phyloP scores from a whole-genome alignment of 2,329 filamentous ascomycete species.

The Cladosporium sp. region DNA sequence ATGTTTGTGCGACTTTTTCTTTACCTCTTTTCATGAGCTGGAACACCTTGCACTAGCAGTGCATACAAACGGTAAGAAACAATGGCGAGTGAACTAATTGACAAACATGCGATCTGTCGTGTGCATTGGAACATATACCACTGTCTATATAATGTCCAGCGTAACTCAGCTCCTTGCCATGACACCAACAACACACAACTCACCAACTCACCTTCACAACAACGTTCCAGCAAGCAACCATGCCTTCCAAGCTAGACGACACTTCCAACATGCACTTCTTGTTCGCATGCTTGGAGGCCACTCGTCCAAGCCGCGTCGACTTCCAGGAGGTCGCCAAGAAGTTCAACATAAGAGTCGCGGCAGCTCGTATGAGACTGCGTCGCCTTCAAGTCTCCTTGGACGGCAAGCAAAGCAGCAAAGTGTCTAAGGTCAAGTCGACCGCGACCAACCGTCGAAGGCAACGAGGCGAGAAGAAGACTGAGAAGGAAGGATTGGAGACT shows the following conservation, averaged over 20 bases:
- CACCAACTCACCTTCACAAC: background rate
- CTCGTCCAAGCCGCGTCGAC: constrained; percentile 14
- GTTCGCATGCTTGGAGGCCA: constrained; percentile 16
- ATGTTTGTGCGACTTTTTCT: no score
- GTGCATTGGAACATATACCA: background rate
- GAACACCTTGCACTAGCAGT: no score
- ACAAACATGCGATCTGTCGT: no score
- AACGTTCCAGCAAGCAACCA: background rate
- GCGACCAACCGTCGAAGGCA: background rate
- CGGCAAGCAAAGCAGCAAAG: background rate
- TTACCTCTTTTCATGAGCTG: no score
- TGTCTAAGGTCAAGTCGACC: background rate
- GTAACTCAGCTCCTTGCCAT: background rate
- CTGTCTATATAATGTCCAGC: background rate
- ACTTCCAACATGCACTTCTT: constrained; percentile 17
- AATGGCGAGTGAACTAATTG: no score
- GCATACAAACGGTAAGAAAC: no score
- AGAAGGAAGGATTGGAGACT: constrained; percentile 18
- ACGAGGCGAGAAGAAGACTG: background rate
- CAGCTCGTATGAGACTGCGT: constrained; percentile 18
- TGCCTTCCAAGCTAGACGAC: constrained; percentile 19
- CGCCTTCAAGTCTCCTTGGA: constrained; percentile 12
- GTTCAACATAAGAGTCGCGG: constrained; percentile 16
- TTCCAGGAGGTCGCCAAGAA: constrained; percentile 15
- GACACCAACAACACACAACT: background rate